Evolutionary conservation across 1,284 basidiomycete species (phyloP).

Genomic region (Melampsora abietis-canadensis): DNA sequence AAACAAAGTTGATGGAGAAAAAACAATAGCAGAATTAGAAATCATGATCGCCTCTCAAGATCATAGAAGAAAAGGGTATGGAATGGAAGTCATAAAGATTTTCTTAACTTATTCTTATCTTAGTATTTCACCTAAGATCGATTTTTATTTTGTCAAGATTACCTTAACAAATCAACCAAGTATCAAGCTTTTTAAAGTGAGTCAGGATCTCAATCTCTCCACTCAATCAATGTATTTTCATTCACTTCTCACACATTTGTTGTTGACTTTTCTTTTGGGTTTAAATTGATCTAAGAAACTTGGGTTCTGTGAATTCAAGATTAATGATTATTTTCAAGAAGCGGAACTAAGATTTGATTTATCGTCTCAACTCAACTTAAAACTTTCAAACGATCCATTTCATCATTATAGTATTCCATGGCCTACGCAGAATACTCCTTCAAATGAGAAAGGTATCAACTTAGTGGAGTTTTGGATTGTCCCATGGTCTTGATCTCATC

Average conservation of each 20-base stretch:
- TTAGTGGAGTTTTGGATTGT: too few species aligned
- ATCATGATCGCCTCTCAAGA: conserved; percentile 76
- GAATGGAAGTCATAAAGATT: conserved; percentile 20
- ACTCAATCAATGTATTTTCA: too few species aligned
- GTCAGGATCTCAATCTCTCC: too few species aligned
- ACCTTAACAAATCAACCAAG: conserved; percentile 43
- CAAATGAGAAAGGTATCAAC: too few species aligned
- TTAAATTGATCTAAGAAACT: conserved; percentile 66
- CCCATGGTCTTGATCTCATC: too few species aligned
- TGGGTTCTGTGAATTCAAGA: conserved; percentile 65
- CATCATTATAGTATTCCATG: too few species aligned
- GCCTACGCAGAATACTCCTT: too few species aligned
- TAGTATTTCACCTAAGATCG: conserved; percentile 49
- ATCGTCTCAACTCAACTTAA: too few species aligned
- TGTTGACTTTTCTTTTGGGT: conserved; percentile 54
- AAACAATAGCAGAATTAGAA: conserved; percentile 62
- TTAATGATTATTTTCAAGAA: conserved; percentile 69
- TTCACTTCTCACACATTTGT: too few species aligned
- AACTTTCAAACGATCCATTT: too few species aligned
- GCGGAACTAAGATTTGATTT: conserved; percentile 62
- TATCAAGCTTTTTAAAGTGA: conserved; percentile 55
- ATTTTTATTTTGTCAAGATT: conserved; percentile 48
- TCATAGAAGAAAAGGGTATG: conserved; percentile 45
- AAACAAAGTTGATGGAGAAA: too few species aligned
- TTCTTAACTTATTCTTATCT: conserved; percentile 14